phyloP scores from a whole-genome alignment of 2,329 filamentous ascomycete species.

The Aspergillus proliferans region DNA sequence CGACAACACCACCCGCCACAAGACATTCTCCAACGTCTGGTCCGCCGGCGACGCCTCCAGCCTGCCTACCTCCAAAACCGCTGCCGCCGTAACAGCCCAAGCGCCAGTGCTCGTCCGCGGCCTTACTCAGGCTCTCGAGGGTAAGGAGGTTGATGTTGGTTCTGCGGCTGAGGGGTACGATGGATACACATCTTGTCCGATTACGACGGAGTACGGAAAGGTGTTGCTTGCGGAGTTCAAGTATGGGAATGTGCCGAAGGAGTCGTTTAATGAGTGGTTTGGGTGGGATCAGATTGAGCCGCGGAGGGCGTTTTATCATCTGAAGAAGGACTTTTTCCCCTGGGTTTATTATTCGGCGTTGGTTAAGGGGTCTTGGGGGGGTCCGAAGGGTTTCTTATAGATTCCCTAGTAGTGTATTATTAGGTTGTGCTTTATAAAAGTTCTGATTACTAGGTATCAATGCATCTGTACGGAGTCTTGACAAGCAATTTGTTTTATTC shows the following conservation, averaged over 20 bases:
- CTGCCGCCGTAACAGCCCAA: conserved; percentile 49
- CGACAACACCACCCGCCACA: conserved; percentile 48
- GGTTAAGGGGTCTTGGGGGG: conserved; percentile 58
- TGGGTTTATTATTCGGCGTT: conserved; percentile 58
- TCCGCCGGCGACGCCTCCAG: conserved; percentile 55
- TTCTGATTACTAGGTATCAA: too few relatives aligned
- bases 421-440: too few relatives aligned
- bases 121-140: conserved; percentile 41
- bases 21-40: conserved; percentile 53
- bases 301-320: conserved; percentile 52
- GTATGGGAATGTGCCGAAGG: conserved; percentile 57
- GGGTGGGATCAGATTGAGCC: conserved; percentile 55
- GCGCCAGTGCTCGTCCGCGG: conserved; percentile 48
- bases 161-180: conserved; percentile 38
- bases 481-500: neutral
- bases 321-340: conserved; percentile 63
- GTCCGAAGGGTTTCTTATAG: conserved; percentile 44
- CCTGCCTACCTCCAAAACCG: conserved; percentile 53
- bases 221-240: conserved; percentile 61
- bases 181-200: conserved; percentile 52
- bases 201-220: conserved; percentile 54
- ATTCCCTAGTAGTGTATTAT: too few relatives aligned
- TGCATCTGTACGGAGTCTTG: neutral
- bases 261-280: conserved; percentile 52
- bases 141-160: conserved; percentile 33